These are phyloP conservation scores for Schoenoplectus tabernaemontani DNA, from an alignment of 202 grass and related monocot species.

Conservation along the genomic window DNA sequence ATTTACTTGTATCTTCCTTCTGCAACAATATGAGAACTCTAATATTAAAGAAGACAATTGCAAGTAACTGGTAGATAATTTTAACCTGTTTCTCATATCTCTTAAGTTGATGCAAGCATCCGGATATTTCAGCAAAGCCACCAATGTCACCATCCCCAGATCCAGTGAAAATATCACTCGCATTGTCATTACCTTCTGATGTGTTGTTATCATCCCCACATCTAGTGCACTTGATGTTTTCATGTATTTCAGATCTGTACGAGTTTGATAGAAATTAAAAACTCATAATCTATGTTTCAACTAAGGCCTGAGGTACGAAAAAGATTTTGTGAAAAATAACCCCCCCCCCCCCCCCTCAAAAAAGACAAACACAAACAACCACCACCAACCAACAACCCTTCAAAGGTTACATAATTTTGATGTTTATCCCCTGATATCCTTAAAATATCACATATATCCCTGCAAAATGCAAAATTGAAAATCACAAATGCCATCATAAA, in stretches of 20 bases:
- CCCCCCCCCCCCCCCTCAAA: not conserved
- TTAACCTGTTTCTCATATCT: slow-evolving; percentile 65
- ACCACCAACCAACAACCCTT: no score
- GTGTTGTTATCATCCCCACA: slow-evolving; percentile 35
- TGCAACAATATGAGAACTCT: not conserved
- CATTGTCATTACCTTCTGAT: slow-evolving; percentile 12
- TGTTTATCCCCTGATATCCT: no score
- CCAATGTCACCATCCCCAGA: slow-evolving; percentile 60
- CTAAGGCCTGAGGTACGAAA: not conserved
- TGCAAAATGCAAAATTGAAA: no score
- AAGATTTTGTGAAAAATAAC: not conserved
- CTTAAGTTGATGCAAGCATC: slow-evolving; percentile 71
- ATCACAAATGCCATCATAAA: no score
- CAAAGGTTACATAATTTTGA: no score
- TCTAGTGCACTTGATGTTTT: slow-evolving; percentile 83
- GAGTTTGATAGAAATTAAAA: slow-evolving; percentile 5
- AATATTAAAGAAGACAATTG: not conserved
- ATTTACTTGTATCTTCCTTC: not conserved
- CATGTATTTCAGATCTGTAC: slow-evolving; percentile 91
- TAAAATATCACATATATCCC: no score
- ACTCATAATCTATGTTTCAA: not conserved
- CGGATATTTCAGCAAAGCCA: slow-evolving; percentile 68
- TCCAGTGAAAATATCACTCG: slow-evolving; percentile 23
- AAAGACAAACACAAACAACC: no score
- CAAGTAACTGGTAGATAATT: not conserved